Conservation (phyloP, 1,284 basidiomycete genomes). For the Somion occarium region DNA sequence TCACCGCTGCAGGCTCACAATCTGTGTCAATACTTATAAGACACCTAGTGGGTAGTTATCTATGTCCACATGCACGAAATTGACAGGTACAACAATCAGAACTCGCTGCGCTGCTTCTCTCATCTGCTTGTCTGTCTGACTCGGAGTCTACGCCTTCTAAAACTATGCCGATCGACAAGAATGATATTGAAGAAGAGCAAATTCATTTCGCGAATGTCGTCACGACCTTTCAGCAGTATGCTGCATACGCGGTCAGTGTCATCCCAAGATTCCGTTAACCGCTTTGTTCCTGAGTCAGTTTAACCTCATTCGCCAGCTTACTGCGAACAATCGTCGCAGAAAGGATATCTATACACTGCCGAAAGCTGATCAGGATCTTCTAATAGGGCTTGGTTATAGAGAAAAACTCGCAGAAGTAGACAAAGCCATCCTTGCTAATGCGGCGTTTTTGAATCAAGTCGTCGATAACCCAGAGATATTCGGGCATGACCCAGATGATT, state of each 20-base stretch:
- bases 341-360: constrained; percentile 68
- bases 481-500: constrained; percentile 41
- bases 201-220: constrained; percentile 66
- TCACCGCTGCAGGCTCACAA: too few species aligned
- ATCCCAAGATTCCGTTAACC: not conserved
- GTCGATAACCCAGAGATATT: constrained; percentile 73
- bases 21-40: too few species aligned
- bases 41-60: too few species aligned
- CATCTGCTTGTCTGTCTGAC: too few species aligned
- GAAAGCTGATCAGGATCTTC: constrained; percentile 52
- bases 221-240: constrained; percentile 61
- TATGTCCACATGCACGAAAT: too few species aligned
- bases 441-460: constrained; percentile 60
- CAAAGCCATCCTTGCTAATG: constrained; percentile 64
- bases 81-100: too few species aligned
- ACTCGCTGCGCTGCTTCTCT: too few species aligned
- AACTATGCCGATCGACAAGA: constrained; percentile 22
- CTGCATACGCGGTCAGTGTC: constrained; percentile 51
- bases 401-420: constrained; percentile 65
- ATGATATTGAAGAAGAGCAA: constrained; percentile 43
- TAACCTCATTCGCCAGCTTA: constrained; percentile 39
- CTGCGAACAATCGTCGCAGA: constrained; percentile 69
- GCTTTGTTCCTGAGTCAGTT: not conserved
- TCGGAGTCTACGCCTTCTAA: too few species aligned
- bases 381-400: constrained; percentile 61